Conservation (phyloP, 768 basidiomycete species). For the Tubosaeta sp. region DNA sequence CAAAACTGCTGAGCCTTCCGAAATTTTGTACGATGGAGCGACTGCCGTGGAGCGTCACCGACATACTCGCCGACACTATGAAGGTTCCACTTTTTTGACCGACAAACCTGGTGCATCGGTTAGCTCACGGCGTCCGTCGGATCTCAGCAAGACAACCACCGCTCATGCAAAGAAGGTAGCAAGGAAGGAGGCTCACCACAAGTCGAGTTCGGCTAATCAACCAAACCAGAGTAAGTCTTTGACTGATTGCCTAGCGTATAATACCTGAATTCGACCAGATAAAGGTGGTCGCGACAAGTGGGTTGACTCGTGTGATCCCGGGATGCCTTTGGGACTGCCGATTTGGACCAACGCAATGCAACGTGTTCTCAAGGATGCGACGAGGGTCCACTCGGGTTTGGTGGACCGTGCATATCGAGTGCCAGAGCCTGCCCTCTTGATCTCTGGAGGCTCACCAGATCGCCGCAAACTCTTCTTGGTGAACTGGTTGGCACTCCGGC, state of each 20-base stretch:
- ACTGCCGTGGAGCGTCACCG: too few species aligned
- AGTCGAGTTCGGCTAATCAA: too few species aligned
- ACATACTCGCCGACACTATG: too few species aligned
- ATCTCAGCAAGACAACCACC: too few species aligned
- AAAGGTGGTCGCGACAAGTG: not conserved
- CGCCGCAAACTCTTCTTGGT: not conserved
- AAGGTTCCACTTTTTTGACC: too few species aligned
- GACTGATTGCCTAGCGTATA: too few species aligned
- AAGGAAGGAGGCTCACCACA: too few species aligned
- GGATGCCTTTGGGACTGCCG: not conserved
- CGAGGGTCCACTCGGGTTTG: not conserved
- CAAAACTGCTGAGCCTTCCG: too few species aligned
- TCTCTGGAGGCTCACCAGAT: not conserved
- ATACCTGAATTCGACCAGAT: too few species aligned
- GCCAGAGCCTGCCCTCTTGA: not conserved
- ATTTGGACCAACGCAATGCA: not conserved
- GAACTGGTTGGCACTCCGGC: conserved; percentile 4
- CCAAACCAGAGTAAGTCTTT: not conserved
- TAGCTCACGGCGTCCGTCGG: too few species aligned
- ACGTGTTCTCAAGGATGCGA: not conserved
- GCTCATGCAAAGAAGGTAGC: too few species aligned
- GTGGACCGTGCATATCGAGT: conserved; percentile 6
- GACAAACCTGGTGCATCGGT: too few species aligned
- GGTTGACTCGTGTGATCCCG: not conserved
- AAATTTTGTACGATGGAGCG: not conserved